Conservation (phyloP, 805 yeast species). For the Kazachstania martiniae region DNA sequence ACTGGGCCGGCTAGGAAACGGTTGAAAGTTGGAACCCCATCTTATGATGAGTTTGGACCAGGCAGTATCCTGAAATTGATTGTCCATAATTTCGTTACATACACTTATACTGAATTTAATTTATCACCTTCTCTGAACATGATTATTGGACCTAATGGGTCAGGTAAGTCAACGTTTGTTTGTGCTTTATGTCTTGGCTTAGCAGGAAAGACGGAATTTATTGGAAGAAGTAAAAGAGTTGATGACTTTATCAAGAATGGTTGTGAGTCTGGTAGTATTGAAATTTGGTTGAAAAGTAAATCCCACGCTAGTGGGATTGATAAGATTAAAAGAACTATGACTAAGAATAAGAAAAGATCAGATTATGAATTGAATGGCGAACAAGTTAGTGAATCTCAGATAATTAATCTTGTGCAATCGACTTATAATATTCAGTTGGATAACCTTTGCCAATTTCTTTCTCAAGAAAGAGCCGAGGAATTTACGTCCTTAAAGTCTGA, state of each 20-base stretch:
- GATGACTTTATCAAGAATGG: constrained; percentile 69
- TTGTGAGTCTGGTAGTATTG: constrained; percentile 27
- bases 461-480: constrained; percentile 90
- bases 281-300: constrained; percentile 26
- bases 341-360: constrained; percentile 33
- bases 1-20: background rate
- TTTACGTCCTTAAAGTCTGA: constrained; percentile 78
- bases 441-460: constrained; percentile 86
- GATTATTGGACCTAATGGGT: constrained; percentile 94
- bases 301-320: constrained; percentile 21
- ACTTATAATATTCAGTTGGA: constrained; percentile 71
- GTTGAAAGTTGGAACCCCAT: constrained; percentile 5
- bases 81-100: constrained; percentile 60
- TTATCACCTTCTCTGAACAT: constrained; percentile 79
- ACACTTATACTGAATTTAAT: constrained; percentile 54
- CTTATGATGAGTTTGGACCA: constrained; percentile 26
- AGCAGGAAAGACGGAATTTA: constrained; percentile 63
- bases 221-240: constrained; percentile 56
- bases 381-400: constrained; percentile 32
- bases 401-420: constrained; percentile 36
- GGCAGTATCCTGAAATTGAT: constrained; percentile 45
- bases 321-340: constrained; percentile 35
- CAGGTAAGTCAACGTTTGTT: constrained; percentile 88
- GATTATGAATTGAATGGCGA: constrained; percentile 41
- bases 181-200: constrained; percentile 87